Evolutionary conservation across 2,329 filamentous ascomycete species (phyloP).

Genomic region (Penicillium expansum): DNA sequence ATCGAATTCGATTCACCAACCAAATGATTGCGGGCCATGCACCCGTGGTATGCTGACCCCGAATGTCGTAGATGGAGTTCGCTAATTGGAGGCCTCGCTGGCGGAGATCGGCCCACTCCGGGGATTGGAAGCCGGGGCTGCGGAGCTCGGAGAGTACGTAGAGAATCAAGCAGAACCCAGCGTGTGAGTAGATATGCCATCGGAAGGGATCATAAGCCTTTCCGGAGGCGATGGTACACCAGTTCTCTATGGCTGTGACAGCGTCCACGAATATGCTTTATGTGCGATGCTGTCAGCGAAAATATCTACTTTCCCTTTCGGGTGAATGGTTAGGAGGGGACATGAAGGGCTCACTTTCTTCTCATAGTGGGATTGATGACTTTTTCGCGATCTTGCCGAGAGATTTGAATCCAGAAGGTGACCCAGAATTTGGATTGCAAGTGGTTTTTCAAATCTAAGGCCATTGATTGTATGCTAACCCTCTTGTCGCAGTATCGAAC

Average conservation of each 20-base stretch:
- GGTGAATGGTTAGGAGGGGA: neutral
- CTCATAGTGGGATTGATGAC: neutral
- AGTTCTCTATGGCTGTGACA: neutral
- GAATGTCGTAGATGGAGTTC: neutral
- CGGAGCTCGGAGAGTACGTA: neutral
- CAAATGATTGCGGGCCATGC: neutral
- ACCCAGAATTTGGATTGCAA: neutral
- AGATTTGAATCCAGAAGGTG: neutral
- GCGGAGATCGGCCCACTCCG: neutral
- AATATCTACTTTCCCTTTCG: neutral
- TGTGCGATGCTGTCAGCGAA: neutral
- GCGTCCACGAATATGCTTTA: neutral
- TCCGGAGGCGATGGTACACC: neutral
- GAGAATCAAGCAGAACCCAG: neutral
- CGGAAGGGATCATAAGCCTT: neutral
- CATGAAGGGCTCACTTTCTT: neutral
- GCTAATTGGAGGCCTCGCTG: neutral
- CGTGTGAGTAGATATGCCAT: neutral
- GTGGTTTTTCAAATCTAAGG: neutral
- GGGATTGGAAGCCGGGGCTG: neutral
- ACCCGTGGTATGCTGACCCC: neutral
- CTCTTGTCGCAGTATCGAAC: neutral
- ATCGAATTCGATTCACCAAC: neutral
- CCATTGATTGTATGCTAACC: neutral
- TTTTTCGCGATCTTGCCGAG: neutral